A percentile compares a stretch with the other conserved stretches of the same genome.
These are phyloP conservation scores for Celoporthe dispersa DNA, from an alignment of 2,329 filamentous ascomycete species.

Conservation along the genomic window DNA sequence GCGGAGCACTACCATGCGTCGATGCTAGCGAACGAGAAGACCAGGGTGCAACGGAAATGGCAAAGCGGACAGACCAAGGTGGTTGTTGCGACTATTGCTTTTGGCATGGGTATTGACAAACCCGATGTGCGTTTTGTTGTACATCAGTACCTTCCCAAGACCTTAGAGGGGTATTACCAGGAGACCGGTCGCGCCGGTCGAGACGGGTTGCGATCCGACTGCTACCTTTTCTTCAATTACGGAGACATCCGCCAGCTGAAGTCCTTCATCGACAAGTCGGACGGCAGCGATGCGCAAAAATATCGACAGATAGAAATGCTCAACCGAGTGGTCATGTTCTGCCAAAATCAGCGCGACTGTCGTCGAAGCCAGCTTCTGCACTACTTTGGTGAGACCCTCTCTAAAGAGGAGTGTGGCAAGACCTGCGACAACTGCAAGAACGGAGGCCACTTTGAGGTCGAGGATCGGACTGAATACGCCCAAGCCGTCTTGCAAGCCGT, in stretches of 20 bases:
- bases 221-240: constrained; percentile 88
- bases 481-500: constrained; percentile 72
- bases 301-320: constrained; percentile 85
- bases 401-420: constrained; percentile 69
- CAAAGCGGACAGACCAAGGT: constrained; percentile 80
- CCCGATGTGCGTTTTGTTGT: constrained; percentile 95
- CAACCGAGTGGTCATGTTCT: constrained; percentile 81
- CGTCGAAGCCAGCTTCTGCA: constrained; percentile 83
- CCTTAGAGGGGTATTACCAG: constrained; percentile 96
- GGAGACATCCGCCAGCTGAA: constrained; percentile 74
- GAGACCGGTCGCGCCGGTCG: constrained; percentile 94
- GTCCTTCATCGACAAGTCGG: constrained; percentile 81
- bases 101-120: constrained; percentile 99
- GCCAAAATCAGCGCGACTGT: constrained; percentile 87
- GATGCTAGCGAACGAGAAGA: constrained; percentile 71
- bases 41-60: constrained; percentile 77
- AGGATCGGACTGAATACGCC: constrained; percentile 80
- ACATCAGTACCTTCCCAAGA: constrained; percentile 91
- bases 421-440: constrained; percentile 90
- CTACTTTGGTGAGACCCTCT: constrained; percentile 93
- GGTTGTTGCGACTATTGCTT: constrained; percentile 97
- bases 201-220: constrained; percentile 85
- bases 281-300: constrained; percentile 78
- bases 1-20: constrained; percentile 87
- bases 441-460: constrained; percentile 68